These are phyloP conservation scores for Actinomortierella ambigua DNA, from an alignment of 371 early-diverging fungal genomes.

Conservation along the genomic window DNA sequence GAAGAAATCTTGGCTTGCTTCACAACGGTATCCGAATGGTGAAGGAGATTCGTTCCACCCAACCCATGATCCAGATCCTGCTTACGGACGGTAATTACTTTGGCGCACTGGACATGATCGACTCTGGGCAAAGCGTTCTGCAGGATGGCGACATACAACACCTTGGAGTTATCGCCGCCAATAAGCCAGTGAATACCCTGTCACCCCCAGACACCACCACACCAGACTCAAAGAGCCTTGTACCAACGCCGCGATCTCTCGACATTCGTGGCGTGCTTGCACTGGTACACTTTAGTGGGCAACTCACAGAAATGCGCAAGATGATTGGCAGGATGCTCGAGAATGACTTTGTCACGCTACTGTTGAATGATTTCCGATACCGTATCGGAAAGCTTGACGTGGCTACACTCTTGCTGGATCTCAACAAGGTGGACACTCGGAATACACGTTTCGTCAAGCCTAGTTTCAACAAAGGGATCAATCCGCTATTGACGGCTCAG, in stretches of 20 bases:
- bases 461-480: constrained; percentile 31
- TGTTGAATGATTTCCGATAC: constrained; percentile 65
- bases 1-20: constrained; percentile 71
- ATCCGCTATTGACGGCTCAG: constrained; percentile 31
- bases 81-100: constrained; percentile 81
- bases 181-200: no score
- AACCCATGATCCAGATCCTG: constrained; percentile 82
- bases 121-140: constrained; percentile 67
- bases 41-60: constrained; percentile 72
- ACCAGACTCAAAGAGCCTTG: constrained; percentile 31
- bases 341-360: constrained; percentile 66
- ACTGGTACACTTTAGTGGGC: constrained; percentile 63
- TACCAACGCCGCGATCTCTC: constrained; percentile 40
- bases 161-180: constrained; percentile 9
- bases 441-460: constrained; percentile 38
- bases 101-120: constrained; percentile 85
- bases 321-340: constrained; percentile 77
- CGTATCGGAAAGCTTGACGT: constrained; percentile 47
- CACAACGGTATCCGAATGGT: constrained; percentile 71
- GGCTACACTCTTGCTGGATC: constrained; percentile 31
- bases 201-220: no score
- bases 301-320: constrained; percentile 69
- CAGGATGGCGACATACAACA: constrained; percentile 48
- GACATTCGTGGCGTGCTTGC: constrained; percentile 66
- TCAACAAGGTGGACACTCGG: constrained; percentile 46